A percentile compares a stretch with the other conserved stretches of the same genome.
phyloP scores from a whole-genome alignment of 2,329 filamentous ascomycete species.

The Sordariomycetes sp. region DNA sequence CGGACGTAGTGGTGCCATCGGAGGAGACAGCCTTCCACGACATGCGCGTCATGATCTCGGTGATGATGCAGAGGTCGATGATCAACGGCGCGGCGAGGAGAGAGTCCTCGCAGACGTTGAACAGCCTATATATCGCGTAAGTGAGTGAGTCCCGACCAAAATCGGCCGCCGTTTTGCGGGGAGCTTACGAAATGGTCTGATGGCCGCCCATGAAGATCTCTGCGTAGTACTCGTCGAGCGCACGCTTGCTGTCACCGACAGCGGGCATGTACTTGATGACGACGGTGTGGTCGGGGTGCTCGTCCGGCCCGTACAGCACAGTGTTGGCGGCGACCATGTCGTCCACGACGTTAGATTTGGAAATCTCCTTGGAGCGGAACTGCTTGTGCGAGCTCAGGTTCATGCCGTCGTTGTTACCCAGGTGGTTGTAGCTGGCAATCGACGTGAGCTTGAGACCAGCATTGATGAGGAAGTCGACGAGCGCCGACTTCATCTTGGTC shows the following conservation, averaged over 20 bases:
- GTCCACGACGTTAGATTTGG: conserved; percentile 97
- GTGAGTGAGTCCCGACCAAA: not conserved
- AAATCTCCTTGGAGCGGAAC: conserved; percentile 99
- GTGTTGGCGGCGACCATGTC: conserved; percentile 97
- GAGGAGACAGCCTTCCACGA: conserved; percentile 62
- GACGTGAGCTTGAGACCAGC: conserved; percentile 98
- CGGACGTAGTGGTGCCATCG: conserved; percentile 38
- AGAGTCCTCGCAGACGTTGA: conserved; percentile 99
- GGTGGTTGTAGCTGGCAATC: conserved; percentile 97
- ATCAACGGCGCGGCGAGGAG: conserved; percentile 91
- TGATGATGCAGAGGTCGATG: conserved; percentile 84
- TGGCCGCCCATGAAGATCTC: conserved; percentile 99
- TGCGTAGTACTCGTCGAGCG: conserved; percentile 96
- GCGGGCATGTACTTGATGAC: conserved; percentile 99
- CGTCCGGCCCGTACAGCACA: conserved; percentile 78
- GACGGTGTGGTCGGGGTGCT: conserved; percentile 95
- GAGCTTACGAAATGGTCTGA: conserved; percentile 73
- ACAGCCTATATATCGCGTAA: conserved; percentile 47
- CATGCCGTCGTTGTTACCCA: conserved; percentile 98
- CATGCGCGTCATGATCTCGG: conserved; percentile 98
- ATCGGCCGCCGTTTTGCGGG: not conserved
- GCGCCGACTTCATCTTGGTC: conserved; percentile 99
- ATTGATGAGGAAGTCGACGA: conserved; percentile 97
- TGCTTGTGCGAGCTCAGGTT: conserved; percentile 95
- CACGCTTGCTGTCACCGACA: conserved; percentile 97